Base-by-base conservation (phyloP, 805 yeast species). In the Myxozyma melibiosi region DNA sequence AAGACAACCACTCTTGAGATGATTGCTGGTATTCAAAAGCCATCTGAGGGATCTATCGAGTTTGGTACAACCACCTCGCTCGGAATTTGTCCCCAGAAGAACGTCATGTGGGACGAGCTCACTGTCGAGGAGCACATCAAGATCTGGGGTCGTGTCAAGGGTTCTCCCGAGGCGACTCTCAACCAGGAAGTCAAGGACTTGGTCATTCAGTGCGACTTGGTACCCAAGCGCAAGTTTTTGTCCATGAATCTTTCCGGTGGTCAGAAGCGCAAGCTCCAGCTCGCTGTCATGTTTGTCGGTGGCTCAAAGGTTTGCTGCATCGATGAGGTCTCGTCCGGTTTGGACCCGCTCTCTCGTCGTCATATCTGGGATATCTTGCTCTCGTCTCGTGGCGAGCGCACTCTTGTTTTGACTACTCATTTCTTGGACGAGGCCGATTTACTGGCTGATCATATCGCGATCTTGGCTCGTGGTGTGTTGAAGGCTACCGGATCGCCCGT, bases 261-360 rank as follows among this genome's bases (percentile, higher is more conserved):
- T 7, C 74, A 72, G 54, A 70, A 71, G 55, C 62, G 74, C 33
- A 71, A 71, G 51, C 61, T 71, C 20, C 74, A 72, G 49, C 64
- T 71, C 31, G 74, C 74, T 1, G 67, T 71, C 37, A 70, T 69
- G 70, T 70, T 71, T 65, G 69, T 66, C 20, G 74, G 74, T 20
- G 74, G 69, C 2, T 65, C 71, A 25, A 67, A 67, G 46, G 66
- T 71, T 3, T 71, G 74, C 57, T 70, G 73, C 37, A 65, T 71
- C 34, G 74, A 71, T 53, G 74, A 71, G 53, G 74, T 71, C n/a
- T 70, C 74, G 14, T 71, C 74, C 16, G 74, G 74, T 1, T 58
- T 71, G 34, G 74, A 71, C 64, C 74, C 74, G 8, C 41, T 71
- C 8, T 68, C 72, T 34, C 65, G 74, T 20, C 66, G 74, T 8